Conservation (phyloP, 805 yeast genomes). For the Tetrapisispora taiwanensis region DNA sequence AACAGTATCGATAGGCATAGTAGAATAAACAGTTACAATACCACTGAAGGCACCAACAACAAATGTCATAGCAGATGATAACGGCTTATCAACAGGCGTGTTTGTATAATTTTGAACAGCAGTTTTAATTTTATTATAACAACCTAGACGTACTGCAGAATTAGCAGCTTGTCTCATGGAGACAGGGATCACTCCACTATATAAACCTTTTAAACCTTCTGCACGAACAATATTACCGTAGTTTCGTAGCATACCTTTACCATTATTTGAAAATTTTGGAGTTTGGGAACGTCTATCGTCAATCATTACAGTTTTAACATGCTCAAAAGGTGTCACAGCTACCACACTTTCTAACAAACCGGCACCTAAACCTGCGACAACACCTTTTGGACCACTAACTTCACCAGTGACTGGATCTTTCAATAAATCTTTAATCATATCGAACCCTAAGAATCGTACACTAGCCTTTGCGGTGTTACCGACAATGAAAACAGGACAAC, state of each 20-base stretch:
- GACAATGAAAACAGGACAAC: conserved; percentile 92
- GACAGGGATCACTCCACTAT: conserved; percentile 85
- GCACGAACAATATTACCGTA: conserved; percentile 49
- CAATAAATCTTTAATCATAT: conserved; percentile 65
- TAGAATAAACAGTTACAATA: conserved; percentile 76
- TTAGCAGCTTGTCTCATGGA: conserved; percentile 93
- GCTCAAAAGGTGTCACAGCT: conserved; percentile 96
- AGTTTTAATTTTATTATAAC: conserved; percentile 80
- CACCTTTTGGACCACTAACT: conserved; percentile 82
- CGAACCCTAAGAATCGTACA: conserved; percentile 90
- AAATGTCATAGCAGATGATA: conserved; percentile 72
- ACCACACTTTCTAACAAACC: conserved; percentile 84
- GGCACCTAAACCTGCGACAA: conserved; percentile 94
- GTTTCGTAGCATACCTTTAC: conserved; percentile 44
- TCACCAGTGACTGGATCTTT: conserved; percentile 74
- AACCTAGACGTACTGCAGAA: conserved; percentile 88
- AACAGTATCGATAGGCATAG: conserved; percentile 94
- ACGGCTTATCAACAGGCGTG: conserved; percentile 59
- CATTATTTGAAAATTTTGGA: conserved; percentile 64
- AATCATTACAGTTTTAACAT: conserved; percentile 88
- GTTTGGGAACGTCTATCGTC: conserved; percentile 74
- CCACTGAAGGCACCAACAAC: conserved; percentile 88
- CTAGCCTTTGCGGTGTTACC: conserved; percentile 96
- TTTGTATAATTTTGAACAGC: conserved; percentile 61
- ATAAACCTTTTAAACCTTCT: conserved; percentile 73